Evolutionary conservation across 768 basidiomycete genomes (phyloP).

Genomic region (Suillus subaureus): DNA sequence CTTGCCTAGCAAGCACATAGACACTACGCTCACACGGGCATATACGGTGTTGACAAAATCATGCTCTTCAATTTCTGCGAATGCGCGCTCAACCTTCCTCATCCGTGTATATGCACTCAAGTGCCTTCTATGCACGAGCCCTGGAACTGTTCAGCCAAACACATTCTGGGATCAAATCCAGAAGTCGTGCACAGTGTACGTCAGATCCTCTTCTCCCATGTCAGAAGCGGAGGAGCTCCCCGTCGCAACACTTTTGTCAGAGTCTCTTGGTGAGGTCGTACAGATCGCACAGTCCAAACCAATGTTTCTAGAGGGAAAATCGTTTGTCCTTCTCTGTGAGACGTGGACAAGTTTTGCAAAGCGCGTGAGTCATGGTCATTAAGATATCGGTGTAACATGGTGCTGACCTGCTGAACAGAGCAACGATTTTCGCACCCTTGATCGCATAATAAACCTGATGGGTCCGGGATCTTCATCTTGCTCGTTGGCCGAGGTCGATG

Average conservation of each 20-base stretch:
- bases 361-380: constrained; percentile 43
- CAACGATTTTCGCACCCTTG: constrained; percentile 48
- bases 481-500: constrained; percentile 20
- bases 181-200: constrained; percentile 46
- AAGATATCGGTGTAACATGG: not conserved
- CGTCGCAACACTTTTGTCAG: constrained; percentile 40
- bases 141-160: constrained; percentile 47
- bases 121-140: constrained; percentile 50
- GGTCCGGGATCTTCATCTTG: constrained; percentile 11
- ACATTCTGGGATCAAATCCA: constrained; percentile 73
- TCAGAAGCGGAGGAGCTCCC: constrained; percentile 13
- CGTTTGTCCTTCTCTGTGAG: constrained; percentile 68
- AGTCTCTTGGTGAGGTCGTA: constrained; percentile 48
- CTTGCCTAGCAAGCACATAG: constrained; percentile 55
- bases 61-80: constrained; percentile 34
- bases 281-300: constrained; percentile 38
- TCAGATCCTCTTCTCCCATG: constrained; percentile 20
- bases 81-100: constrained; percentile 26
- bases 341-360: constrained; percentile 72
- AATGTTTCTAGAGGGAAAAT: constrained; percentile 50
- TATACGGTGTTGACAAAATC: constrained; percentile 54
- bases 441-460: constrained; percentile 49
- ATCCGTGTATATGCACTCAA: constrained; percentile 49
- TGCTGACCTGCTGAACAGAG: constrained; percentile 34
- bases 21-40: constrained; percentile 58